Base-by-base conservation (phyloP, 768 basidiomycete species). In the Termitomyces titanicus region DNA sequence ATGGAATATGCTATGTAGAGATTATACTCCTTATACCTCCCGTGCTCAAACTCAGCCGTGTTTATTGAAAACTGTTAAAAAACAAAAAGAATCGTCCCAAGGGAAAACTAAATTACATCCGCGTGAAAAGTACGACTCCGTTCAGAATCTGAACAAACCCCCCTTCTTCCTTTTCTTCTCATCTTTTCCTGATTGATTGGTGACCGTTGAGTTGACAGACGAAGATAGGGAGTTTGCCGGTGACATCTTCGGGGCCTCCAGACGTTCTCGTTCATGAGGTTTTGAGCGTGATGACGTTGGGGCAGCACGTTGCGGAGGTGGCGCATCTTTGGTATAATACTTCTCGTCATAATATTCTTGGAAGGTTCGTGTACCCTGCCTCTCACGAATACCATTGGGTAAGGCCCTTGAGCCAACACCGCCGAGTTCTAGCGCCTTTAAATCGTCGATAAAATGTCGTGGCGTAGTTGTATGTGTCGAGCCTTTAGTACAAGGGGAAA, bases 401-500 rank as follows among this genome's bases (percentile, higher is more conserved):
- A 83, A 58, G 15, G 83, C 79, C 52, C 76, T 77, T 6, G 89
- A 92, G 18, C 94, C 94, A 20, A 89, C 82, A 7, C 95, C 94
- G n/a, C 86, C 85, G 29, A 93, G 74, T 42, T 94, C 94, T 15
- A 99, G 77, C 18, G 88, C 85, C 68, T 89, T 89, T 54, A 98
- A 78, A 66, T 98, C 94, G 56, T 89, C 87, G 46, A 95, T 73
- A 66, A 97, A 96, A 25, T 83, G 75, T 34, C 86, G 84, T 2
- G 97, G 95, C 1, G 92, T 94, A 51, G 86, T 63, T 9, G 85
- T 75, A 67, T 98, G 94, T 5, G 94, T 95, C 4, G 97, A 96
- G 25, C 97, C 96, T 96, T 37, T 3, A 10, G 20, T 49, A 24
- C 11, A 27, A 3, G 1, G 4, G 2, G 20, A 22, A 15, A 6